phyloP scores from a whole-genome alignment of 2,329 filamentous ascomycete genomes.

The Lecanicillium sp. region DNA sequence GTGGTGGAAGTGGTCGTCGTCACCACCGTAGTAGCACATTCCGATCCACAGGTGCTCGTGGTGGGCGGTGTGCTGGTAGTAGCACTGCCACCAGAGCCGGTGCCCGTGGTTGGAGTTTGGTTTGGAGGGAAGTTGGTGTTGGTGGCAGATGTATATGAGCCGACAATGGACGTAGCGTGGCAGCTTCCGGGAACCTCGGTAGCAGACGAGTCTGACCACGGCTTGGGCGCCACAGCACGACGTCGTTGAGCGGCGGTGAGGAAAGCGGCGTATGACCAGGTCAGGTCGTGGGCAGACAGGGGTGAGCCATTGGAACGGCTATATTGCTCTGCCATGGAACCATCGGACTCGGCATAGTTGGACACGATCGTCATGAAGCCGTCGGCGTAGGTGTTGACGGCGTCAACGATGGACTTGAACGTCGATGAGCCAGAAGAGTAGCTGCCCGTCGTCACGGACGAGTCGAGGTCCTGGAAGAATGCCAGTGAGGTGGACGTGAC shows the following conservation, averaged over 20 bases:
- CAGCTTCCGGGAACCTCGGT: conserved; percentile 42
- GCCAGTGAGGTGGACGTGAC: conserved; percentile 56
- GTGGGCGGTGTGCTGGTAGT: too few relatives aligned
- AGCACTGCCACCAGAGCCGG: conserved; percentile 27
- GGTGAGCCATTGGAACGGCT: conserved; percentile 41
- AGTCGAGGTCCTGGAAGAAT: conserved; percentile 62
- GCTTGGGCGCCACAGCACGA: conserved; percentile 42
- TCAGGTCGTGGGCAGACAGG: conserved; percentile 57
- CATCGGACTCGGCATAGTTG: conserved; percentile 52
- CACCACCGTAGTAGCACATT: too few relatives aligned
- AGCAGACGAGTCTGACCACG: conserved; percentile 42
- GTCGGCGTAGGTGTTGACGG: conserved; percentile 49
- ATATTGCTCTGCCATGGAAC: conserved; percentile 60
- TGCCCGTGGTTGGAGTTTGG: too few relatives aligned
- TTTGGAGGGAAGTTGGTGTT: conserved; percentile 38
- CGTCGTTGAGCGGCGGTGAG: conserved; percentile 52
- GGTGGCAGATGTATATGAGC: too few relatives aligned
- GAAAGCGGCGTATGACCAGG: conserved; percentile 66
- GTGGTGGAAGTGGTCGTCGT: too few relatives aligned
- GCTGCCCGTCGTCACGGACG: conserved; percentile 50
- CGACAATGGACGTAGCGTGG: too few relatives aligned
- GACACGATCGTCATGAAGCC: conserved; percentile 54
- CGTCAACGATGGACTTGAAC: conserved; percentile 48
- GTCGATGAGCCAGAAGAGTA: conserved; percentile 40
- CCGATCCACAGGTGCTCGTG: too few relatives aligned